Conservation (phyloP, 2,329 filamentous ascomycete genomes). For the Juglanconis sp. region DNA sequence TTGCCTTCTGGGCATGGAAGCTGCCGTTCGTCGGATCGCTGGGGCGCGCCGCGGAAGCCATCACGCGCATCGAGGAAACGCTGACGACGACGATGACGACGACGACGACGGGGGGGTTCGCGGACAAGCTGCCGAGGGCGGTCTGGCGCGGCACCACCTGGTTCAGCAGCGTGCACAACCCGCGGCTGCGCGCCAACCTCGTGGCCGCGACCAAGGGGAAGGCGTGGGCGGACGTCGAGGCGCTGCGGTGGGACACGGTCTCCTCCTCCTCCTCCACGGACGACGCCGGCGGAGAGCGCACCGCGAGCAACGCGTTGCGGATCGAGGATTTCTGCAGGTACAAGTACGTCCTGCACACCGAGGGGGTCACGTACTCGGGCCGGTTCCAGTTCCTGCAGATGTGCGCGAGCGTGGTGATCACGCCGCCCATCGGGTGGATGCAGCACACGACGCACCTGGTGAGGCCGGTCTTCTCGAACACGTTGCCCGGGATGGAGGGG, state of each 20-base stretch:
- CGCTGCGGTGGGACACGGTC: conserved; percentile 33
- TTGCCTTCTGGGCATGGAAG: conserved; percentile 53
- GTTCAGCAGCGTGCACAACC: conserved; percentile 45
- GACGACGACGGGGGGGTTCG: conserved; percentile 19
- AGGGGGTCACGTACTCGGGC: conserved; percentile 52
- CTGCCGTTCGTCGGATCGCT: conserved; percentile 47
- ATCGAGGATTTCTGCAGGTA: conserved; percentile 52
- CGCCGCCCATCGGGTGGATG: conserved; percentile 45
- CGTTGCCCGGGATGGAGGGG: conserved; percentile 17
- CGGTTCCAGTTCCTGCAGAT: conserved; percentile 50
- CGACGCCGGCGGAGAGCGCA: conserved; percentile 23
- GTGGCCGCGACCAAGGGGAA: conserved; percentile 31
- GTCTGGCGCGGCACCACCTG: conserved; percentile 51
- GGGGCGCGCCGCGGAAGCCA: conserved; percentile 34
- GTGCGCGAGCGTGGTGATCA: conserved; percentile 45
- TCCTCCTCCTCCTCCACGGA: neutral
- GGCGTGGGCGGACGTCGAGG: conserved; percentile 47
- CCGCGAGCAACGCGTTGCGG: conserved; percentile 40
- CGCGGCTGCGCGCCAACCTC: conserved; percentile 39
- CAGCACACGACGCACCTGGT: conserved; percentile 49
- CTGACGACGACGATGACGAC: neutral
- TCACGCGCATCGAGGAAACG: conserved; percentile 33
- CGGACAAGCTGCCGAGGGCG: conserved; percentile 38
- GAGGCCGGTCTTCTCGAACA: conserved; percentile 40
- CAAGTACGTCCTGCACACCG: conserved; percentile 50